Evolutionary conservation across 2,329 filamentous ascomycete species (phyloP).

Genomic region (Colletotrichum trifolii): DNA sequence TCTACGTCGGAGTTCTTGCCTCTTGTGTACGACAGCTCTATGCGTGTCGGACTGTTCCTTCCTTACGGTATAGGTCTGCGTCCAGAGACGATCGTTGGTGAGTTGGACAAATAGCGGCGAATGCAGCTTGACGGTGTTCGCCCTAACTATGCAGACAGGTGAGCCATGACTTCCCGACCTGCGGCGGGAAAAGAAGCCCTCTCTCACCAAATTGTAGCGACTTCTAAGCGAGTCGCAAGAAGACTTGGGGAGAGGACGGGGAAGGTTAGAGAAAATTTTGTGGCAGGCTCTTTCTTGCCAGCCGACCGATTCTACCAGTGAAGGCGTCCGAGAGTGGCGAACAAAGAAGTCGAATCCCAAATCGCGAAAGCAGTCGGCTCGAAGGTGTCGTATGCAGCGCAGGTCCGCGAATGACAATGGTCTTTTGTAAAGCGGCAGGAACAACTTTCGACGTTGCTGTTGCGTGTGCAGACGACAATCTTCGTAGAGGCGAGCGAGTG

Average conservation of each 20-base stretch:
- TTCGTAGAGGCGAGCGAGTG: constrained; percentile 49
- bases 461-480: constrained; percentile 46
- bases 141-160: constrained; percentile 28
- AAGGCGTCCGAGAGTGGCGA: constrained; percentile 66
- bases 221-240: constrained; percentile 5
- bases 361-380: constrained; percentile 51
- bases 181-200: constrained; percentile 32
- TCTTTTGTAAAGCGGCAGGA: constrained; percentile 35
- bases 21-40: constrained; percentile 46
- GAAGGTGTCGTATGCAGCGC: constrained; percentile 41
- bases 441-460: constrained; percentile 32
- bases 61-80: constrained; percentile 38
- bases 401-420: constrained; percentile 17
- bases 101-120: constrained; percentile 75
- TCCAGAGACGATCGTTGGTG: constrained; percentile 56
- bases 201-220: constrained; percentile 34
- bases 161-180: constrained; percentile 33
- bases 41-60: constrained; percentile 38
- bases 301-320: constrained; percentile 59
- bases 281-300: constrained; percentile 15
- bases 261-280: constrained; percentile 4
- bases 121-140: constrained; percentile 71
- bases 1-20: constrained; percentile 46
- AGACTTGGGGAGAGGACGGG: not conserved
- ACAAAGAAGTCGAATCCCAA: constrained; percentile 42